phyloP scores from a whole-genome alignment of 768 basidiomycete species.

The Saitozyma podzolica region DNA sequence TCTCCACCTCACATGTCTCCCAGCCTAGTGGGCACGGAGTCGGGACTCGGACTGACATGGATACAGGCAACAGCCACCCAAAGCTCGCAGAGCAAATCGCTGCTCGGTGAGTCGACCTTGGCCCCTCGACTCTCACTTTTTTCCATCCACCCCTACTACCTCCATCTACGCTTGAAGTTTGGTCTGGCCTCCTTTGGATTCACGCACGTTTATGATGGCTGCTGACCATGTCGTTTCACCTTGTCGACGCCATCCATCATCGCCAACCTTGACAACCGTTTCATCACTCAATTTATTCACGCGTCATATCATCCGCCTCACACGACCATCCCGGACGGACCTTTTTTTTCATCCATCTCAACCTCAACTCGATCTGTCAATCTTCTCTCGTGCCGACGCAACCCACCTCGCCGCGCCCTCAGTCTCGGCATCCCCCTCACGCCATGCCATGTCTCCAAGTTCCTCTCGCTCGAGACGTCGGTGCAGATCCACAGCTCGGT shows the following conservation, averaged over 20 bases:
- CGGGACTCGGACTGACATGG: conserved; percentile 2
- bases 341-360: neutral
- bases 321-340: too few species aligned
- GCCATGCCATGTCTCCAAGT: conserved; percentile 81
- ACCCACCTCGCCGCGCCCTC: conserved; percentile 11
- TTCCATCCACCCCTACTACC: neutral
- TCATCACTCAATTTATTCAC: neutral
- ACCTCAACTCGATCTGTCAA: neutral
- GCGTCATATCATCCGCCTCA: too few species aligned
- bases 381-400: conserved; percentile 3
- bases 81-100: conserved; percentile 92
- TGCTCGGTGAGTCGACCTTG: conserved; percentile 64
- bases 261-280: neutral
- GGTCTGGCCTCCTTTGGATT: too few species aligned
- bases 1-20: neutral
- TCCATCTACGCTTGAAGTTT: neutral
- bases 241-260: neutral
- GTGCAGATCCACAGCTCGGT: conserved; percentile 93
- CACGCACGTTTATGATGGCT: neutral
- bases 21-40: neutral
- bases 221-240: neutral
- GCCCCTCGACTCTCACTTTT: neutral
- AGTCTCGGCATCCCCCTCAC: conserved; percentile 88
- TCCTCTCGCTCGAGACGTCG: conserved; percentile 85
- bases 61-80: conserved; percentile 85